Evolutionary conservation across 768 basidiomycete species (phyloP).

Genomic region (Leucocoprinus leucothites): DNA sequence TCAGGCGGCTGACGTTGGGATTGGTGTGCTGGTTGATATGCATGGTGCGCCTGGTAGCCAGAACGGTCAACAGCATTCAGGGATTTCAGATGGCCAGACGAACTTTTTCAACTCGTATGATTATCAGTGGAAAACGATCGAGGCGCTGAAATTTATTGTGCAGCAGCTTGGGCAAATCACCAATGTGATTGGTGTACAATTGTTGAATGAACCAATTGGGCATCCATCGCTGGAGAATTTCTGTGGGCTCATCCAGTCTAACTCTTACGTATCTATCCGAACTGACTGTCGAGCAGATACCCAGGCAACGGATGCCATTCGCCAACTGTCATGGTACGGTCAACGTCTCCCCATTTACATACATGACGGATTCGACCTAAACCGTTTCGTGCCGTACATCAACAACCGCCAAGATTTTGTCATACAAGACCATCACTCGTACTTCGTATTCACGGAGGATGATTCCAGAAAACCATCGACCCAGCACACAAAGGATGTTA

Average conservation of each 20-base stretch:
- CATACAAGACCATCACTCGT: slow-evolving; percentile 72
- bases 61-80: slow-evolving; percentile 69
- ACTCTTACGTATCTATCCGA: slow-evolving; percentile 3
- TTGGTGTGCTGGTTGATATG: slow-evolving; percentile 71
- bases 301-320: slow-evolving; percentile 47
- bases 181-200: slow-evolving; percentile 59
- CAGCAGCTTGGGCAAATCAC: slow-evolving; percentile 37
- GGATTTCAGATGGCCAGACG: slow-evolving; percentile 51
- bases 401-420: slow-evolving; percentile 55
- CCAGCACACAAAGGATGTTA: slow-evolving; percentile 53
- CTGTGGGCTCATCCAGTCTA: slow-evolving; percentile 27
- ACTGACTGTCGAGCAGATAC: slow-evolving; percentile 35
- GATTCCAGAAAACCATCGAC: slow-evolving; percentile 50
- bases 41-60: slow-evolving; percentile 79
- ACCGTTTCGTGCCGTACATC: slow-evolving; percentile 46
- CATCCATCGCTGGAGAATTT: slow-evolving; percentile 42
- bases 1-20: slow-evolving; percentile 50
- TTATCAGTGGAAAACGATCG: slow-evolving; percentile 51
- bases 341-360: slow-evolving; percentile 57
- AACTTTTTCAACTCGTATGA: slow-evolving; percentile 41
- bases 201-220: slow-evolving; percentile 59
- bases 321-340: slow-evolving; percentile 34
- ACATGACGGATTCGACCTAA: slow-evolving; percentile 64
- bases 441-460: slow-evolving; percentile 60
- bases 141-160: slow-evolving; percentile 45